These are phyloP conservation scores for Pyrrhoderma lamaoense DNA, from an alignment of 1,284 basidiomycete genomes.

Conservation along the genomic window DNA sequence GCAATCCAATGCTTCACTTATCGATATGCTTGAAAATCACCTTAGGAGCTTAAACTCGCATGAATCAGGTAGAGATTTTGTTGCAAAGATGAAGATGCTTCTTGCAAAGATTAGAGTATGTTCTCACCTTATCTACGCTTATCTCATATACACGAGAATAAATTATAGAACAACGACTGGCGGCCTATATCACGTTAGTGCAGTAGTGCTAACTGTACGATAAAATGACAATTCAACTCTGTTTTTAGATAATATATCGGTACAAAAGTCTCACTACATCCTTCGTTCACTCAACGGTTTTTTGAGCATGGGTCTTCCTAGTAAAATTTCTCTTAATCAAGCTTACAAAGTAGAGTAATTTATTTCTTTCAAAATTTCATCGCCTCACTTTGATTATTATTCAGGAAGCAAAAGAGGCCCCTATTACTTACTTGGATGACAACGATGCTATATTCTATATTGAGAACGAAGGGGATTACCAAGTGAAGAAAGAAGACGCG, in stretches of 20 bases:
- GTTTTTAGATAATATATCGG: slow-evolving; percentile 44
- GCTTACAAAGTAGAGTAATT: slow-evolving; percentile 38
- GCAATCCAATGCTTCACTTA: too few relatives aligned
- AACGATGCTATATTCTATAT: slow-evolving; percentile 32
- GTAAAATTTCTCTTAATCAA: slow-evolving; percentile 38
- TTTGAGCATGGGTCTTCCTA: slow-evolving; percentile 38
- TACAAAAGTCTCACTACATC: slow-evolving; percentile 45
- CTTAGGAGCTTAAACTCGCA: too few relatives aligned
- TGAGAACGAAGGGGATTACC: slow-evolving; percentile 19
- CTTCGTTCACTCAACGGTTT: slow-evolving; percentile 37
- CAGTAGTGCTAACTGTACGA: too few relatives aligned
- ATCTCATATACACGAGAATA: slow-evolving; percentile 53
- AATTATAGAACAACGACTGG: slow-evolving; percentile 52
- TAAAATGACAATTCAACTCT: too few relatives aligned
- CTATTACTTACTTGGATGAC: slow-evolving; percentile 27
- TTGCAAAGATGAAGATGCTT: too few relatives aligned
- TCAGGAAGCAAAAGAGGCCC: too few relatives aligned
- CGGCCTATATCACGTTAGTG: slow-evolving; percentile 49
- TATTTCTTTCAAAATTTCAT: too few relatives aligned
- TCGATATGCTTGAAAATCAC: too few relatives aligned
- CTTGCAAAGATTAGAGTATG: too few relatives aligned
- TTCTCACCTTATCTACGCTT: too few relatives aligned
- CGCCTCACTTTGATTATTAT: too few relatives aligned
- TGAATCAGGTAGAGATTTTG: too few relatives aligned
- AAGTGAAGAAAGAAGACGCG: slow-evolving; percentile 25